Evolutionary conservation across 345 rosid genomes (phyloP).

Genomic region (Odontarrhena argentea): DNA sequence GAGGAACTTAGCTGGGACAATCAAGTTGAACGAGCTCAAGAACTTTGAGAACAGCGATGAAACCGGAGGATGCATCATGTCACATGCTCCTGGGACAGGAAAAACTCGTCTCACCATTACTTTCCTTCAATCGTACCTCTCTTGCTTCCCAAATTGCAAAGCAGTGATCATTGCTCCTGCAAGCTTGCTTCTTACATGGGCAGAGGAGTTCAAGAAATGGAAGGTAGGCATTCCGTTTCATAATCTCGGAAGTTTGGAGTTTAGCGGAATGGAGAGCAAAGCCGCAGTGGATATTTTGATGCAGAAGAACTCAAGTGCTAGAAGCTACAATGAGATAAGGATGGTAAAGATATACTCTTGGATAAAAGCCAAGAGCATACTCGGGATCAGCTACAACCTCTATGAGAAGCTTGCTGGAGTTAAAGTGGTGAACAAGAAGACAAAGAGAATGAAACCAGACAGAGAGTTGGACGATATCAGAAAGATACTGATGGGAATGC

Average conservation of each 20-base stretch:
- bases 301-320: slow-evolving; percentile 8
- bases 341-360: slow-evolving; percentile 67
- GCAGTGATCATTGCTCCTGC: slow-evolving; percentile 77
- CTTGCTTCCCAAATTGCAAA: slow-evolving; percentile 52
- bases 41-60: slow-evolving; percentile 33
- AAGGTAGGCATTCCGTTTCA: slow-evolving; percentile 56
- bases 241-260: slow-evolving; percentile 53
- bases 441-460: slow-evolving; percentile 15
- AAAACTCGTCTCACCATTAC: slow-evolving; percentile 73
- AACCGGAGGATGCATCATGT: slow-evolving; percentile 69
- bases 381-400: slow-evolving; percentile 63
- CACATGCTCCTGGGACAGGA: slow-evolving; percentile 91
- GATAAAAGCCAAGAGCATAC: slow-evolving; percentile 55
- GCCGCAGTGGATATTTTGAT: slow-evolving; percentile 34
- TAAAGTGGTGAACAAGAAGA: slow-evolving; percentile 33
- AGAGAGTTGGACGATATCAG: slow-evolving; percentile 39
- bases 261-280: slow-evolving; percentile 51
- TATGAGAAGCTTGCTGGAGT: slow-evolving; percentile 58
- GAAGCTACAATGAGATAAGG: slow-evolving; percentile 36
- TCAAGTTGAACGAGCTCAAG: slow-evolving; percentile 50
- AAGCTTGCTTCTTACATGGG: slow-evolving; percentile 81
- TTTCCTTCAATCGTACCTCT: slow-evolving; percentile 60
- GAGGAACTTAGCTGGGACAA: slow-evolving; percentile 70
- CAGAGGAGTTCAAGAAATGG: slow-evolving; percentile 77
- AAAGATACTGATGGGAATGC: slow-evolving; percentile 48